Evolutionary conservation across 1,284 basidiomycete species (phyloP), one percentile per base, ranked within the genome.

Genomic region (Moniliella sp.): DNA sequence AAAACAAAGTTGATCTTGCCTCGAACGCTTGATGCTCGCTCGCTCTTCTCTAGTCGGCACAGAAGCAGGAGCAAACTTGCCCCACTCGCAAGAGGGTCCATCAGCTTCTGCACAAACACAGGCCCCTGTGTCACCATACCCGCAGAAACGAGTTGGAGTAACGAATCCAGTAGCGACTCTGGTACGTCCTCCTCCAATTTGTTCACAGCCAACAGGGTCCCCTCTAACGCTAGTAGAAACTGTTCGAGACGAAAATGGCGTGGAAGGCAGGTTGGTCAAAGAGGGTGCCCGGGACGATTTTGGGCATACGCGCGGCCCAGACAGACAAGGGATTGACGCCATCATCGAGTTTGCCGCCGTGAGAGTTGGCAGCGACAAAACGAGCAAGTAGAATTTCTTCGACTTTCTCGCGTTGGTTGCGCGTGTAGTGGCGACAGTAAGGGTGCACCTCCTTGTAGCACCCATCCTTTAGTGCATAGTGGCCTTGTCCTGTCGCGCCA

Each of bases 391-490:
- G 65, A 4, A 79, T 70, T 18, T 69, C 71, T 48, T 88, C 82
- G n/a, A 83, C 86, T 54, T 86, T 80, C 50, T 93, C 82, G 27
- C 84, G 72, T 55, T 84, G 78, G 62, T 97, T 97, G 18, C 86
- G 71, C 8, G 81, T 78, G 62, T 91, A 97, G 55, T 94, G 84
- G 57, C 77, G 81, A 67, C 88, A 94, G 66, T 84, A 91, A 0
- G 86, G 84, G 50, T 94, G 79, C 42, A 97, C 76, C 44, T 93
- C 78, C 41, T 75, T 75, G 56, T 73, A 84, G 16, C 67, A 69
- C 47, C 79, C 79, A 18, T 82, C 73, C 52, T 76, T 78, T 37
- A 97, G 70, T 46, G 84, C 76, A 63, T 93, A 97, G 21, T 74
- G 67, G 1, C 91, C 91, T 1, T 70, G 69, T 45, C 91, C 83